Conservation (phyloP, 2,329 filamentous ascomycete genomes). For the Purpureocillium lavendulum region DNA sequence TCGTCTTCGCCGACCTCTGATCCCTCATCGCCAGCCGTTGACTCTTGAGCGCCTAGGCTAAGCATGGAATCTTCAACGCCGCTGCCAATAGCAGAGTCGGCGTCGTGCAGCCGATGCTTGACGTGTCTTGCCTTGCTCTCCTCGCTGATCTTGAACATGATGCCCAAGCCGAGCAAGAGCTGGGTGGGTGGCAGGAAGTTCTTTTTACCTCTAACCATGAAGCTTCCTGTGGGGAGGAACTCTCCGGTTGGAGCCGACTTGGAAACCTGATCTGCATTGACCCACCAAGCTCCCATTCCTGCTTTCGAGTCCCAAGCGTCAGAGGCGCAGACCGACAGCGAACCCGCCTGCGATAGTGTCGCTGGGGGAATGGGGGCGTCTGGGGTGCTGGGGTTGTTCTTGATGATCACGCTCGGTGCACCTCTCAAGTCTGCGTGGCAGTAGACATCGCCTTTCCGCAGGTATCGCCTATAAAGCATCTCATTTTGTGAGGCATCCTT, state of each 20-base stretch:
- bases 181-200: constrained; percentile 85
- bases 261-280: constrained; percentile 78
- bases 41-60: constrained; percentile 8
- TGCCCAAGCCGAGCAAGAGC: constrained; percentile 76
- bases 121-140: constrained; percentile 75
- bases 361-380: constrained; percentile 86
- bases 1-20: constrained; percentile 14
- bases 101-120: constrained; percentile 47
- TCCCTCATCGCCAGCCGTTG: constrained; percentile 13
- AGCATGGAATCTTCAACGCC: constrained; percentile 7
- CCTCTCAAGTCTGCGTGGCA: constrained; percentile 85
- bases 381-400: constrained; percentile 70
- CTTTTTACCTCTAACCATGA: constrained; percentile 78
- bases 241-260: constrained; percentile 77
- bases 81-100: constrained; percentile 8
- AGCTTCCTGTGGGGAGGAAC: constrained; percentile 68
- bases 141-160: constrained; percentile 83
- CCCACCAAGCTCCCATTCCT: constrained; percentile 95
- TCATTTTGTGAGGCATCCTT: constrained; percentile 88
- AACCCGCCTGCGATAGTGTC: constrained; percentile 84
- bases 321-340: constrained; percentile 75
- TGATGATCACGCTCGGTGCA: constrained; percentile 78
- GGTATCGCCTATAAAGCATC: constrained; percentile 76
- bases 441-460: constrained; percentile 85
- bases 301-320: constrained; percentile 95